A percentile compares a stretch with the other conserved stretches of the same genome.
phyloP scores from a whole-genome alignment of 768 basidiomycete genomes.

The Russula virescens region DNA sequence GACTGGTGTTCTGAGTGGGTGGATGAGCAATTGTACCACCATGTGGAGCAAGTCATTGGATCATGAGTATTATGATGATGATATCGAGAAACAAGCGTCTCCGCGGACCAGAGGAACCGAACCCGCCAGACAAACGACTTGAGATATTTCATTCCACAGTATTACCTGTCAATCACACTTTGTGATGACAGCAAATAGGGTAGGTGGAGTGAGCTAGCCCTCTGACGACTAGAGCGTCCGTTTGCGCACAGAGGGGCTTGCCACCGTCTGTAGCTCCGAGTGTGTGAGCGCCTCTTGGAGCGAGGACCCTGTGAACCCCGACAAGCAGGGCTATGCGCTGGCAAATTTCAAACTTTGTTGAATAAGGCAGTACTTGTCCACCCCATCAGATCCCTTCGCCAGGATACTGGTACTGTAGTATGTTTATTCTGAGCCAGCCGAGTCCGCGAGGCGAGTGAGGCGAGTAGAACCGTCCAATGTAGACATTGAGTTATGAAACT shows the following conservation, averaged over 20 bases:
- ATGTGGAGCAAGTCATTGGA: slow-evolving; percentile 2
- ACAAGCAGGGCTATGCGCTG: slow-evolving; percentile 5
- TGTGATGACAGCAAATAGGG: not conserved
- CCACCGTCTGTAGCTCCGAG: not conserved
- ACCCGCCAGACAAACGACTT: not conserved
- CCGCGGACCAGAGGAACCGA: slow-evolving; percentile 7
- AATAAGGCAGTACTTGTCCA: slow-evolving; percentile 6
- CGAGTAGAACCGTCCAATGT: not conserved
- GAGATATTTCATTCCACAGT: not conserved
- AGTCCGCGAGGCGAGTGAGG: slow-evolving; percentile 17
- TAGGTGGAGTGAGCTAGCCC: not conserved
- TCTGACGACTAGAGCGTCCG: not conserved
- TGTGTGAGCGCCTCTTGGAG: not conserved
- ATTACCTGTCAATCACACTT: not conserved
- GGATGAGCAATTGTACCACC: not conserved
- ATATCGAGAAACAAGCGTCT: slow-evolving; percentile 12
- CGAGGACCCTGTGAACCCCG: slow-evolving; percentile 14
- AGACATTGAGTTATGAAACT: slow-evolving; percentile 1
- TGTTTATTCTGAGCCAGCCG: slow-evolving; percentile 8
- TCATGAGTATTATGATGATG: not conserved
- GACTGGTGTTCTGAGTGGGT: not conserved
- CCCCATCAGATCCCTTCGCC: slow-evolving; percentile 15
- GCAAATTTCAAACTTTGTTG: slow-evolving; percentile 19
- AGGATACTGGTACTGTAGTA: slow-evolving; percentile 7
- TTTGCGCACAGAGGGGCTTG: not conserved